Evolutionary conservation across 2,329 filamentous ascomycete genomes (phyloP).

Genomic region (Stemphylium vesicarium): DNA sequence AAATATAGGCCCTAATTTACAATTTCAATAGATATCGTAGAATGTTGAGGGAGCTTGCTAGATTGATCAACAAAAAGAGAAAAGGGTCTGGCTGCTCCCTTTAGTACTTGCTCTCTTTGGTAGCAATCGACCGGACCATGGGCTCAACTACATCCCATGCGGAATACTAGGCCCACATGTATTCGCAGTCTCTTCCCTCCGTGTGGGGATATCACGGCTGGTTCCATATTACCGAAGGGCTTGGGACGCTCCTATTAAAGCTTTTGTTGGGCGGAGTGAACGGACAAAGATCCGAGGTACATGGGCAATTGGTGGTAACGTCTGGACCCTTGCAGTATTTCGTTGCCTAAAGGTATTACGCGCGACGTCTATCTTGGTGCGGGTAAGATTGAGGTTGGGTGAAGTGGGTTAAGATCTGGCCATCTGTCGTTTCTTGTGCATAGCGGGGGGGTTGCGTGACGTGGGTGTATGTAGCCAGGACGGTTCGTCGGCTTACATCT

Average conservation of each 20-base stretch:
- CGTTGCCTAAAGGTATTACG: slow-evolving; percentile 10
- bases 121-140: neutral
- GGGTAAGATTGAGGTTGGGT: neutral
- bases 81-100: slow-evolving; percentile 7
- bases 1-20: neutral
- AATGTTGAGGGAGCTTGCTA: neutral
- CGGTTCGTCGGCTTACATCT: slow-evolving; percentile 7
- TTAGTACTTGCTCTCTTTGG: slow-evolving; percentile 17
- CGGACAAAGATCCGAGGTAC: slow-evolving; percentile 10
- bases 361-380: neutral
- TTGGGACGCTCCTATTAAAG: slow-evolving; percentile 5
- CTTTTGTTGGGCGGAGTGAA: slow-evolving; percentile 1
- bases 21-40: neutral
- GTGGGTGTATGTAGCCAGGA: slow-evolving; percentile 5
- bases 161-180: slow-evolving; percentile 15
- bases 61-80: too few relatives aligned
- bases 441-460: slow-evolving; percentile 13
- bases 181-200: slow-evolving; percentile 2
- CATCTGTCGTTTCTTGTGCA: slow-evolving; percentile 5
- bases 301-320: neutral
- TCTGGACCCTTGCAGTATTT: neutral
- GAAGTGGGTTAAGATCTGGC: slow-evolving; percentile 6
- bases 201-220: slow-evolving; percentile 16
- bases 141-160: slow-evolving; percentile 5
- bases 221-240: slow-evolving; percentile 23